Evolutionary conservation across 2,329 filamentous ascomycete genomes (phyloP).

Genomic region (Trichoderma hamatum): DNA sequence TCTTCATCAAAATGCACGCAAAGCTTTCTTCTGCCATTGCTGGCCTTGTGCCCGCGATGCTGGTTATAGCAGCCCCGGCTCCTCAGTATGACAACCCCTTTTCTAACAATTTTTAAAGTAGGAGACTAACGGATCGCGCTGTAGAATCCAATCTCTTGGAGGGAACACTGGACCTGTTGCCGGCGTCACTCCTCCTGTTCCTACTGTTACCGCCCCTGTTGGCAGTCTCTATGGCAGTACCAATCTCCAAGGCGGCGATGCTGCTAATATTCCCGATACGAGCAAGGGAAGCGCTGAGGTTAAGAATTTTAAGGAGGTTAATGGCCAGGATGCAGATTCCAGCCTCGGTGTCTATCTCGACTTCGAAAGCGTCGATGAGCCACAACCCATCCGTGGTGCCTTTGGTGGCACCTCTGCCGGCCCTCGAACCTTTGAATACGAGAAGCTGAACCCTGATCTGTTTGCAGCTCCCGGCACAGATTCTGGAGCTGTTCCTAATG

Average conservation of each 20-base stretch:
- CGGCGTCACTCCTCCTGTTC: constrained; percentile 44
- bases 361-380: constrained; percentile 54
- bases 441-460: constrained; percentile 58
- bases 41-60: constrained; percentile 22
- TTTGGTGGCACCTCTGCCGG: constrained; percentile 56
- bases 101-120: not conserved
- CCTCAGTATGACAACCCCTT: constrained; percentile 9
- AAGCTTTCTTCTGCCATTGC: constrained; percentile 20
- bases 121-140: not conserved
- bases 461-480: constrained; percentile 59
- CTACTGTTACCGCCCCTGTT: constrained; percentile 42
- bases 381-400: constrained; percentile 58
- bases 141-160: constrained; percentile 45
- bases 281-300: constrained; percentile 46
- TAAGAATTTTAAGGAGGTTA: constrained; percentile 45
- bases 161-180: constrained; percentile 48
- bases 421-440: constrained; percentile 53
- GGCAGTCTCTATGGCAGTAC: constrained; percentile 47
- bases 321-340: constrained; percentile 54
- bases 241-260: constrained; percentile 46
- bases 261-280: constrained; percentile 40
- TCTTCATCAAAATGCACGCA: constrained; percentile 12
- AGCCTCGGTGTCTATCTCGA: constrained; percentile 57
- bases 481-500: constrained; percentile 49
- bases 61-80: constrained; percentile 19